Base-by-base conservation (phyloP, 1,284 basidiomycete species). In the Polyporus tsugae region DNA sequence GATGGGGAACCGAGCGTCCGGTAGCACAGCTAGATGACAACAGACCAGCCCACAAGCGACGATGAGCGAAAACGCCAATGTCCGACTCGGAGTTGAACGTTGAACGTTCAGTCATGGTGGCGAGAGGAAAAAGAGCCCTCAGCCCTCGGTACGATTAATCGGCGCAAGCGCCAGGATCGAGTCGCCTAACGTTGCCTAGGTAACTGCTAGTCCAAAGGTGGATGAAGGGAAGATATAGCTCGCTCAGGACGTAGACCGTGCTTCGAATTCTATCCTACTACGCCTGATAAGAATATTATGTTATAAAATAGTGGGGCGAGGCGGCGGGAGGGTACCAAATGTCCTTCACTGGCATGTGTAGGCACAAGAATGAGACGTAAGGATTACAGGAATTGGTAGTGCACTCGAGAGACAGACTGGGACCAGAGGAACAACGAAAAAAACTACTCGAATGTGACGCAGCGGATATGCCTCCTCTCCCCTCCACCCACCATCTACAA, bases 231-330 rank as follows among this genome's bases (percentile, higher is more conserved):
- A n/a, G n/a, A n/a, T n/a, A n/a, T n/a, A n/a, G n/a, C n/a, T 22
- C n/a, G 44, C n/a, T 11, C 52, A 17, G 4, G 52, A 29, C 6
- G 52, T 33, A 53, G 52, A 53, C 52, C 29, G 2, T 29, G 29
- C 29, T 29, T n/a, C n/a, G n/a, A n/a, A n/a, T n/a, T 29, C 29
- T 33, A 3, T 17, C 52, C 52, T 29, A 10, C 46, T 29, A 33
- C 29, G 52, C 52, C 29, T 29, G 29, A 55, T 17, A 55, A 13
- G 22, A 55, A 55, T 55, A 35, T 55, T 55, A 55, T 55, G 22
- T 29, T 10, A 55, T 55, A 55, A 55, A 9, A 55, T 55, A 55
- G 15, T 2, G 17, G 11, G 6, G 38, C 35, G 17, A 36, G 35
- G 55, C 35, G n/a, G 13, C 7, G 55, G 38, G 5, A n/a, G 6